Conservation (phyloP, 768 basidiomycete genomes). For the Lentinus tigrinus region DNA sequence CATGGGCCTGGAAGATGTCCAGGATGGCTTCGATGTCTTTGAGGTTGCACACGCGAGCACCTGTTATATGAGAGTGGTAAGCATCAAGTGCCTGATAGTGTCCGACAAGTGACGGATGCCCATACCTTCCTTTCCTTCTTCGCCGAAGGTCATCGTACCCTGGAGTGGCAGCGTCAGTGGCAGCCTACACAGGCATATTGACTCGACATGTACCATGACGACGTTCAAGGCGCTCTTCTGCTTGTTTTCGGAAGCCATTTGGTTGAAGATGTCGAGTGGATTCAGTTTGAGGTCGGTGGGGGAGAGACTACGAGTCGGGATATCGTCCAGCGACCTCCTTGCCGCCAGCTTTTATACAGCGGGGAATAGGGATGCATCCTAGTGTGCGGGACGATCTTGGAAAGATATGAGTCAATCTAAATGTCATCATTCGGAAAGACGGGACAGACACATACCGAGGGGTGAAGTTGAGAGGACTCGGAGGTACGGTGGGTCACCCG, state of each 20-base stretch:
- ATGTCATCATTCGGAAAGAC: too few relatives aligned
- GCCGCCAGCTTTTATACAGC: too few relatives aligned
- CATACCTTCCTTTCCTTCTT: slow-evolving; percentile 42
- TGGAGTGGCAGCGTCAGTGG: slow-evolving; percentile 16
- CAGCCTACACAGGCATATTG: background rate
- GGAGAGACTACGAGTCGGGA: too few relatives aligned
- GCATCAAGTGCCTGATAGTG: background rate
- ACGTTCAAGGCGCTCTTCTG: slow-evolving; percentile 47
- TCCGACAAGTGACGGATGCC: too few relatives aligned
- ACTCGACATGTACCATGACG: slow-evolving; percentile 42
- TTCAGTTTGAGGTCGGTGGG: too few relatives aligned
- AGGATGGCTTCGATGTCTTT: slow-evolving; percentile 50
- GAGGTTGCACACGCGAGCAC: slow-evolving; percentile 46
- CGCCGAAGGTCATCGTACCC: slow-evolving; percentile 57
- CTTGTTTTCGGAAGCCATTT: slow-evolving; percentile 10
- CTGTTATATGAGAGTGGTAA: background rate
- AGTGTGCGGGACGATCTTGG: too few relatives aligned
- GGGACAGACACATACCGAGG: too few relatives aligned
- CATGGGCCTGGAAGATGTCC: slow-evolving; percentile 52
- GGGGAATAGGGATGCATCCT: too few relatives aligned
- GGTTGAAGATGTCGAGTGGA: background rate
- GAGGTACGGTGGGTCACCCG: too few relatives aligned
- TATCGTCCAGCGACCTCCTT: too few relatives aligned
- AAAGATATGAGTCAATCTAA: too few relatives aligned
- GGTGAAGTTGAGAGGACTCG: too few relatives aligned